Conservation (phyloP, 495 filamentous ascomycete genomes). For the Penicillium paradoxum region DNA sequence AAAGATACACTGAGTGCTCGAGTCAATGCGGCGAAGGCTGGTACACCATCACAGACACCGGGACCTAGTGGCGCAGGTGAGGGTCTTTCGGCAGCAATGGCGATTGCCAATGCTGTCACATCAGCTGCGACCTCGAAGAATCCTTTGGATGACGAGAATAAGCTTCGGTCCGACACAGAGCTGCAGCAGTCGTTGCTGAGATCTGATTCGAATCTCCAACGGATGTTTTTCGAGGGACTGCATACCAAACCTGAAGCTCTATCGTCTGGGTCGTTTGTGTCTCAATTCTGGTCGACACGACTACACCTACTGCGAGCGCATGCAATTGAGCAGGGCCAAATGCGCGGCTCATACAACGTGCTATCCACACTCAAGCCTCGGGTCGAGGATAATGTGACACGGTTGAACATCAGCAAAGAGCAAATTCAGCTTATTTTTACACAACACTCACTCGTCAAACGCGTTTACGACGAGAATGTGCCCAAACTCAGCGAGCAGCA, state of each 20-base stretch:
- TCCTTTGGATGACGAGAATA: conserved; percentile 70
- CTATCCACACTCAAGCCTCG: conserved; percentile 82
- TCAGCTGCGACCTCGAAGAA: conserved; percentile 41
- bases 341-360: conserved; percentile 84
- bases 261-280: conserved; percentile 67
- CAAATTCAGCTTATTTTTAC: conserved; percentile 89
- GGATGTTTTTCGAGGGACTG: conserved; percentile 76
- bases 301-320: conserved; percentile 80
- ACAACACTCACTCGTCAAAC: conserved; percentile 86
- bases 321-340: conserved; percentile 82
- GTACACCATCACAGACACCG: conserved; percentile 33
- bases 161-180: conserved; percentile 65
- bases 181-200: conserved; percentile 83
- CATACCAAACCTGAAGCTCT: conserved; percentile 76
- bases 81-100: conserved; percentile 52
- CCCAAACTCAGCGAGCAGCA: conserved; percentile 72
- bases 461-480: conserved; percentile 89
- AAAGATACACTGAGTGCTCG: conserved; percentile 73
- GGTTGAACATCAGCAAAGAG: conserved; percentile 82
- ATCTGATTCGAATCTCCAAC: conserved; percentile 62
- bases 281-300: conserved; percentile 89
- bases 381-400: conserved; percentile 67
- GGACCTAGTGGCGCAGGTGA: conserved; percentile 31
- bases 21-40: conserved; percentile 64
- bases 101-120: conserved; percentile 52